Evolutionary conservation across 2,329 filamentous ascomycete species (phyloP), one percentile per base, ranked within the genome.

Genomic region (Geosmithia putterillii): DNA sequence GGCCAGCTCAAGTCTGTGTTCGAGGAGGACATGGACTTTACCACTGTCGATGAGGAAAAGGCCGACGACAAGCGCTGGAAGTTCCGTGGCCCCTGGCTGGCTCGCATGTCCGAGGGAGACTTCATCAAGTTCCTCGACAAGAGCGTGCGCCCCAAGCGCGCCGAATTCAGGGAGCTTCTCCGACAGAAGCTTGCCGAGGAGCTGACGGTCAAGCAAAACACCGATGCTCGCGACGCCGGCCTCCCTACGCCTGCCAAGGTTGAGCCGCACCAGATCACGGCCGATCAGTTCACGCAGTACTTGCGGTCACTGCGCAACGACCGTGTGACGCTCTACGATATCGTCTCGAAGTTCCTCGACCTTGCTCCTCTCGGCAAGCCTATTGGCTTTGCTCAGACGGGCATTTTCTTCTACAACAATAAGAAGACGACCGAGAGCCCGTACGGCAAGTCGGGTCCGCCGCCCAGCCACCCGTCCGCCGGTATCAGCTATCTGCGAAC

Each of bases 71-170:
- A 65, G 50, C 69, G 79, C 48, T 84, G 80, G 80, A 82, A 78
- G 55, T 83, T 81, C 49, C 61, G 63, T 21, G 80, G 80, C 1
- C 80, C 80, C 3, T 83, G 78, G 78, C 65, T 83, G 28, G 77
- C 76, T 28, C 73, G 74, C 38, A 70, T 81, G 65, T 71, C 67
- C 4, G 68, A 79, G 47, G 77, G 77, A 17, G 67, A 76, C 14
- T 82, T 84, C 53, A 60, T 70, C 21, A 54, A 58, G 22, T 83
- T 76, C 52, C 46, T 83, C 12, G 56, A 64, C 42, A 75, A 67
- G 51, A 61, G 64, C 19, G 73, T 83, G 36, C 67, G 71, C 41
- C 66, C 63, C 14, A 69, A 63, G 47, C 74, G 76, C 44, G 42
- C 59, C 7, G 66, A 74, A 47, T 83, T 83, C 57, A 69, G 69